phyloP scores from a whole-genome alignment of 345 rosid species.

The Camelina hispida region DNA sequence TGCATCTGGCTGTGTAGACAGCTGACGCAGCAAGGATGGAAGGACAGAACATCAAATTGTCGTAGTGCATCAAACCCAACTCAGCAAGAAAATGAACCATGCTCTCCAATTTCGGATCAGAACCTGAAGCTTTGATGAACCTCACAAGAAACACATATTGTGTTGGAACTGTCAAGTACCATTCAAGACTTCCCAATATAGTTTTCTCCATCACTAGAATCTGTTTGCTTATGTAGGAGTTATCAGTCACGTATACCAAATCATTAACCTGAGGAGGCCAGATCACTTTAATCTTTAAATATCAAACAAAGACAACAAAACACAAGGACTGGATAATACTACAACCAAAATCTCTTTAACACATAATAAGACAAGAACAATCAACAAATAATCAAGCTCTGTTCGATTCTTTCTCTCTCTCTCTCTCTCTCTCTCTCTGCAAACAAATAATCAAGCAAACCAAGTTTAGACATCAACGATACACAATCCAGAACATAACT shows the following conservation, averaged over 20 bases:
- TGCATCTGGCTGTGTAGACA: conserved; percentile 82
- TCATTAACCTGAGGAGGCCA: conserved; percentile 99
- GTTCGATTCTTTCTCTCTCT: too few relatives aligned
- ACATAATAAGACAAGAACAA: too few relatives aligned
- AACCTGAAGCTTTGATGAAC: conserved; percentile 78
- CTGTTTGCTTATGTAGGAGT: conserved; percentile 65
- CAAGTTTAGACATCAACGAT: too few relatives aligned
- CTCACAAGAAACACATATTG: conserved; percentile 83
- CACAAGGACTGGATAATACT: too few relatives aligned
- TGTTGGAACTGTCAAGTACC: conserved; percentile 95
- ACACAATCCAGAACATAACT: too few relatives aligned
- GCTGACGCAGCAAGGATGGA: conserved; percentile 96
- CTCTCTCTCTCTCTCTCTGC: too few relatives aligned
- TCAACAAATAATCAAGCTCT: too few relatives aligned
- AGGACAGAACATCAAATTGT: conserved; percentile 56
- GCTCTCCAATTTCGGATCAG: conserved; percentile 67
- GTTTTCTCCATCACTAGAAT: conserved; percentile 90
- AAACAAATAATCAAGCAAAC: too few relatives aligned
- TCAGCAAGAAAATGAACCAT: conserved; percentile 87
- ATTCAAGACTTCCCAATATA: conserved; percentile 74
- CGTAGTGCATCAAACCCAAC: conserved; percentile 77
- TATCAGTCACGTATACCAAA: conserved; percentile 75
- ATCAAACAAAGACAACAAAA: too few relatives aligned
- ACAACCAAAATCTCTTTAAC: too few relatives aligned
- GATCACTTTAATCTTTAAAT: too few relatives aligned